phyloP scores from a whole-genome alignment of 441 rosid species.

The Adansonia gregorii region DNA sequence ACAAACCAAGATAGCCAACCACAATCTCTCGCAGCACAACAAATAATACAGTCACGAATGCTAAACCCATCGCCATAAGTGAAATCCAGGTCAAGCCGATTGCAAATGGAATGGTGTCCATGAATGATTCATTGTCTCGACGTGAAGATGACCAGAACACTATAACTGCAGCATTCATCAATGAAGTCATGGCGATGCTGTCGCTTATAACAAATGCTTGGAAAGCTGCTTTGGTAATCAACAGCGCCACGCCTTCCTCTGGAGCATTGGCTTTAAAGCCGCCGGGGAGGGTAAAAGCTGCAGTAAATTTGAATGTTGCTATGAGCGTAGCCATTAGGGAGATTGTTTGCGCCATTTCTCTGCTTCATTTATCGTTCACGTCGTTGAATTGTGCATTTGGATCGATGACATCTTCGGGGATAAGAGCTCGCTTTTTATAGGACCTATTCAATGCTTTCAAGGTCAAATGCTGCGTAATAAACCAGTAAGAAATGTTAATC shows the following conservation, averaged over 20 bases:
- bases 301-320: constrained; percentile 35
- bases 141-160: not conserved
- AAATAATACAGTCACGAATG: constrained; percentile 14
- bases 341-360: constrained; percentile 19
- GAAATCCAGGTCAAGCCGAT: not conserved
- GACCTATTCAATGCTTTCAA: not conserved
- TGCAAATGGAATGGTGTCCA: not conserved
- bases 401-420: not conserved
- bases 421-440: not conserved
- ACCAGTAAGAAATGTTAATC: too few species aligned
- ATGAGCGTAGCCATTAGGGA: constrained; percentile 21
- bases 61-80: constrained; percentile 15
- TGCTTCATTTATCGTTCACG: not conserved
- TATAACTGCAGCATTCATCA: not conserved
- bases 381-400: not conserved
- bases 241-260: not conserved
- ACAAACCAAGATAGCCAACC: not conserved
- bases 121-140: not conserved
- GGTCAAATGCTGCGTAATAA: constrained; percentile 10
- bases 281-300: constrained; percentile 30
- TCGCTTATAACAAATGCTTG: not conserved
- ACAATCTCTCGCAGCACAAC: not conserved
- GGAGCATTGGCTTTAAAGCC: constrained; percentile 11
- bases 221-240: not conserved
- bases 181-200: constrained; percentile 13